Base-by-base conservation (phyloP, 2,329 filamentous ascomycete species). In the Aspergillus flavus region DNA sequence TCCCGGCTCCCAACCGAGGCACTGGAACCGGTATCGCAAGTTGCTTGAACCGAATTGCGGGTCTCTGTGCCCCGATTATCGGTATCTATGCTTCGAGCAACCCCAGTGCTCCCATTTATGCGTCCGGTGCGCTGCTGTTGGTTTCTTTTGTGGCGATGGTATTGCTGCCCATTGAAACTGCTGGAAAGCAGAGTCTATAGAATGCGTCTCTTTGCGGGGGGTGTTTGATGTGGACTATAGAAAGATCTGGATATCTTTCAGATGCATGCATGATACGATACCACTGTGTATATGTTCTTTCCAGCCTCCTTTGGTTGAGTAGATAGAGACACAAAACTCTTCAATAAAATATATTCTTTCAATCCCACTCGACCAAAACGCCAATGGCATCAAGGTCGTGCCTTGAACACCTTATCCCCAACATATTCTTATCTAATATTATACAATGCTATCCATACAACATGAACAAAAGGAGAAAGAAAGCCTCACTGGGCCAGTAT, bases 1-100 rank as follows among this genome's bases (percentile, higher is more conserved):
- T 87, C 69, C 84, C 84, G 0, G 82, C 80, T 4, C 81, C 83
- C 0, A 77, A 84, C 32, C 75, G 84, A 0, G 85, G 83, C 0
- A 85, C 83, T 0, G 85, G 82, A 14, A 82, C 80, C 1, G 82
- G 83, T 39, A 75, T 80, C 23, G 73, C 76, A 10, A 75, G 75
- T 58, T 78, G 72, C 34, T 68, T 80, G 34, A 79, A 80, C 56
- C 74, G 80, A 7, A 73, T 81, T 50, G 74, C 73, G 16, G 79
- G 79, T 53, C 73, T 81, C n/a, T 73, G 77, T 63, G 79, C 78
- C 0, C 79, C 78, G 0, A 79, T 81, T 50, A 78, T 82, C 6
- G 78, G 74, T 14, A 80, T 80, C 21, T 78, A 81, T 46, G 73
- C 75, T 3, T 67, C 65, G 39, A 66, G 66, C 1, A 74, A 80